phyloP scores from a whole-genome alignment of 768 basidiomycete genomes.

The Leccinellum luteum region DNA sequence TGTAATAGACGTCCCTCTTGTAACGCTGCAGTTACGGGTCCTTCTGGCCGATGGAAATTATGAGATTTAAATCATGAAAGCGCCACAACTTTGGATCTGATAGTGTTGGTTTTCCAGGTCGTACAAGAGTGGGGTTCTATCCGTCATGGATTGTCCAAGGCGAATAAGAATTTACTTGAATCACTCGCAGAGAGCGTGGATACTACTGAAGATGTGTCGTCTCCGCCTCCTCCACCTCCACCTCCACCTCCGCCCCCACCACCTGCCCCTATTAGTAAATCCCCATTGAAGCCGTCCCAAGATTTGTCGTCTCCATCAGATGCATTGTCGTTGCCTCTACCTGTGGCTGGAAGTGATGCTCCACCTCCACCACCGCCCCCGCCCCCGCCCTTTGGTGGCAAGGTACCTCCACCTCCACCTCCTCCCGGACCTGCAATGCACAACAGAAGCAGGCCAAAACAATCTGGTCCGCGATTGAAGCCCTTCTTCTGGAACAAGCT shows the following conservation, averaged over 20 bases:
- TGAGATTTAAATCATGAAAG: no score
- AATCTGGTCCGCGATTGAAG: constrained; percentile 56
- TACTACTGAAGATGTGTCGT: constrained; percentile 1
- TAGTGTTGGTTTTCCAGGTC: constrained; percentile 40
- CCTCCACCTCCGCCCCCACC: constrained; percentile 22
- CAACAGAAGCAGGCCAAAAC: constrained; percentile 32
- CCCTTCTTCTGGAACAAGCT: constrained; percentile 94
- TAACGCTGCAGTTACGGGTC: background rate
- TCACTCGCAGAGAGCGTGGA: constrained; percentile 7
- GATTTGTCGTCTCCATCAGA: background rate
- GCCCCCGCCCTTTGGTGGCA: no score
- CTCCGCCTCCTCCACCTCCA: constrained; percentile 27
- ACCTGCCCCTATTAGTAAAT: background rate
- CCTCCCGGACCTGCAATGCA: constrained; percentile 32
- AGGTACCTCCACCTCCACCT: no score
- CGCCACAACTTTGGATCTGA: constrained; percentile 20
- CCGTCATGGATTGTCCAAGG: constrained; percentile 44
- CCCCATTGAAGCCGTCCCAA: constrained; percentile 30
- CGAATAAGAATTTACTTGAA: constrained; percentile 2
- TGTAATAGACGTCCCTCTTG: background rate
- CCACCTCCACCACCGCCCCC: background rate
- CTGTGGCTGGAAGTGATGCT: background rate
- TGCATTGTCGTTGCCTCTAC: constrained; percentile 23
- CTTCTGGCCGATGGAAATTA: background rate
- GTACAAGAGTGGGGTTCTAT: constrained; percentile 57